These are phyloP conservation scores for Climacium dendroides DNA, from an alignment of 225 moss, liverwort and hornwort genomes.

Conservation along the genomic window DNA sequence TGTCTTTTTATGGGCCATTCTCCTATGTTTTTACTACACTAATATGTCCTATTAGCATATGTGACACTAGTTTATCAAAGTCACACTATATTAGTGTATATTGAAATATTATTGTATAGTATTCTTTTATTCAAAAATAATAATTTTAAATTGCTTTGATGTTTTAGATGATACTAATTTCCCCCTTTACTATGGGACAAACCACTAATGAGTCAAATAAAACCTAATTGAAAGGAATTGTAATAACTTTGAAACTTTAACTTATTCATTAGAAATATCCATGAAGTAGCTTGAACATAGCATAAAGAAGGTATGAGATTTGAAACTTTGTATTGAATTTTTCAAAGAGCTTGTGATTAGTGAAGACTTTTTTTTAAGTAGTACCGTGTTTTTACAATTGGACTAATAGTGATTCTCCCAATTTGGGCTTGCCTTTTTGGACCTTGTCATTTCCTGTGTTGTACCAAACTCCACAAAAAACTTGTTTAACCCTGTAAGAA, in stretches of 20 bases:
- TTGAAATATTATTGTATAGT: background rate
- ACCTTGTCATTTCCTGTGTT: too few species aligned
- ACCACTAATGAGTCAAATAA: background rate
- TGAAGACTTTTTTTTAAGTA: background rate
- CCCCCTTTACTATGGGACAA: fast-evolving
- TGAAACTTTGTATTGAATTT: background rate
- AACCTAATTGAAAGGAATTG: background rate
- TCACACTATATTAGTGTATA: background rate
- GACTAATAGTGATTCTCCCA: too few species aligned
- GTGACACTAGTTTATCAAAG: background rate
- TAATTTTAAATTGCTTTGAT: background rate
- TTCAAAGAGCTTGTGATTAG: fast-evolving
- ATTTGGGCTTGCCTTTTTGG: too few species aligned
- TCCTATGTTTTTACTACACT: background rate
- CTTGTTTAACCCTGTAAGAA: too few species aligned
- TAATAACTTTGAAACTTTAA: background rate
- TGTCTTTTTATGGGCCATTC: background rate
- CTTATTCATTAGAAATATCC: background rate
- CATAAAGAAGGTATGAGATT: background rate
- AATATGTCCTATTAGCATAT: background rate
- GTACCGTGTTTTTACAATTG: fast-evolving
- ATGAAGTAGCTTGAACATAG: background rate
- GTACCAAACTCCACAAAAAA: too few species aligned
- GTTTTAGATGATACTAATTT: background rate
- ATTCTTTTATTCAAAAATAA: too few species aligned